Base-by-base conservation (phyloP, 305 asterid species). In the Solanum hybrid region DNA sequence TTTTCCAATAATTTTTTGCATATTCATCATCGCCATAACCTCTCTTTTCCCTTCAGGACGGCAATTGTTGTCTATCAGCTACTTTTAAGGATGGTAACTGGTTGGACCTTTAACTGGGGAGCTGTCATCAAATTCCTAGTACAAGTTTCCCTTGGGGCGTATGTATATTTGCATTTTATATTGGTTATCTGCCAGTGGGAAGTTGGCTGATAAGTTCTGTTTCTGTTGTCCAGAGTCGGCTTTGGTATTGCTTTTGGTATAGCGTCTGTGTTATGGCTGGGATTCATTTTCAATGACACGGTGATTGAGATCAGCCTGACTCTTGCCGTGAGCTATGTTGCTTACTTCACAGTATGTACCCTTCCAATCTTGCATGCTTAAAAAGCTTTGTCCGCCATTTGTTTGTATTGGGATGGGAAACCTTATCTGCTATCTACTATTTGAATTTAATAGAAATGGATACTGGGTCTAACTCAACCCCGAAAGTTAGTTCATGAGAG, bases 281-380 rank as follows among this genome's bases (percentile, higher is more conserved):
- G 99, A 89, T 97, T 93, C 93, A 96, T 97, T 94, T 97, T 97
- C 97, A 97, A 97, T 91, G 99, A 97, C 93, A 96, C 99, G 10
- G 98, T 96, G 91, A 97, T 96, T 90, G 99, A 97, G 94, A 96
- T 97, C 89, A 93, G 97, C 2, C 91, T 97, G 92, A 97, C 99
- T 80, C 93, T 96, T 89, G 98, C 99, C 57, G 99, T 96, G 95
- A 97, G 99, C 98, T 97, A 97, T 92, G 89, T 96, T 86, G 98
- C 99, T 79, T 97, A 90, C 95, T 97, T 95, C 94, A 96, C 98
- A 27, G 99, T 97, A 95, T 82, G 98, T 88, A 83, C 89, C 79
- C 86, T 32, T 61, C 39, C 33, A 81, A 85, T 76, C 91, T 86
- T 87, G 73, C 27, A 38, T 38, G 41, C 81, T 38, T 24, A 61